A percentile compares a stretch with the other conserved stretches of the same genome.
Evolutionary conservation across 192 early-diverging fungal genomes (phyloP).

Genomic region (Rhizoclosmatium sp.): DNA sequence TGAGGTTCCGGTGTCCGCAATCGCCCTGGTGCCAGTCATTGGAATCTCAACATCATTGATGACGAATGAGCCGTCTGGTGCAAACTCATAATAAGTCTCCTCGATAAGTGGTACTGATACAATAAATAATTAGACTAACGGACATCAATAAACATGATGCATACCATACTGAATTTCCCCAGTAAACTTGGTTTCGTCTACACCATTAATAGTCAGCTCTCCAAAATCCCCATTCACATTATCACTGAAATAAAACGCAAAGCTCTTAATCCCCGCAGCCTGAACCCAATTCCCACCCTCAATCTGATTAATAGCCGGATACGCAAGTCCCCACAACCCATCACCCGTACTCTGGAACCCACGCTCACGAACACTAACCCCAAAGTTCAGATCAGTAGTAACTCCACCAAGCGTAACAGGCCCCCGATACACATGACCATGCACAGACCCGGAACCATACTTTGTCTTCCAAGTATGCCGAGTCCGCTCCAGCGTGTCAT

Average conservation of each 20-base stretch:
- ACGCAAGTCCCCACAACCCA: conserved; percentile 53
- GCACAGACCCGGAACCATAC: conserved; percentile 42
- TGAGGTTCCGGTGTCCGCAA: conserved; percentile 52
- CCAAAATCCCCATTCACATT: conserved; percentile 49
- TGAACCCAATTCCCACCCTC: conserved; percentile 15
- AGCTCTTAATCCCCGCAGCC: conserved; percentile 40
- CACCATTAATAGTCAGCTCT: conserved; percentile 61
- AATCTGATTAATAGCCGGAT: conserved; percentile 44
- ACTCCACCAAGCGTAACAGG: conserved; percentile 39
- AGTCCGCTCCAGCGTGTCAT: background rate
- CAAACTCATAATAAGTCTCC: conserved; percentile 18
- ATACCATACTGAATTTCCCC: conserved; percentile 54
- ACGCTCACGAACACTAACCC: conserved; percentile 23
- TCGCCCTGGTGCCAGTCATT: conserved; percentile 22
- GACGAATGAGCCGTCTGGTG: background rate
- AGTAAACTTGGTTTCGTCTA: conserved; percentile 57
- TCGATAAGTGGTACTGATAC: background rate
- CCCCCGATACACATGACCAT: conserved; percentile 36
- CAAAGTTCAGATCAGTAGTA: conserved; percentile 20
- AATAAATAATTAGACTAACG: background rate
- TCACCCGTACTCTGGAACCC: conserved; percentile 35
- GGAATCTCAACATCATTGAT: background rate
- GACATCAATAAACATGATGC: background rate
- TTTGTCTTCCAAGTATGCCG: background rate
- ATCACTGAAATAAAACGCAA: conserved; percentile 59